phyloP scores from a whole-genome alignment of 352 stramenopile species.

The Globisporangium cylindrosporum region DNA sequence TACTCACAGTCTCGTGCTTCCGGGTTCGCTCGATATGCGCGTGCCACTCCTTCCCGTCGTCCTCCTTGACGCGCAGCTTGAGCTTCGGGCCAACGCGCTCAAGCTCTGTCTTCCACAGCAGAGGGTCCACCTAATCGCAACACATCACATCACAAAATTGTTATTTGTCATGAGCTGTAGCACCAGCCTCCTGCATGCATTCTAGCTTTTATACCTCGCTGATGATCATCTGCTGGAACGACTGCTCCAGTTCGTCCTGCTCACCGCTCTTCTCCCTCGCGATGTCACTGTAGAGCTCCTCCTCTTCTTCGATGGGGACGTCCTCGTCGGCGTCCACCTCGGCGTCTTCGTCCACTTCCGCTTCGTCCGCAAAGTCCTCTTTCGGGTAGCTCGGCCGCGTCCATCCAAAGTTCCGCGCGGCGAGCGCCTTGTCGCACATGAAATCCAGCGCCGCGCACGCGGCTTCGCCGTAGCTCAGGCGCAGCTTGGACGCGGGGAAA shows the following conservation, averaged over 20 bases:
- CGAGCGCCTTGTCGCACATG: conserved; percentile 77
- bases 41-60: conserved; percentile 77
- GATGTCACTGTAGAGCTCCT: conserved; percentile 53
- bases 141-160: background rate
- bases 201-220: conserved; percentile 30
- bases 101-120: conserved; percentile 83
- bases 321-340: conserved; percentile 37
- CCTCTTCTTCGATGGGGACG: conserved; percentile 21
- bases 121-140: conserved; percentile 44
- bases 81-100: conserved; percentile 76
- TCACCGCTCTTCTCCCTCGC: conserved; percentile 40
- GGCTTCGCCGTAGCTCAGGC: conserved; percentile 74
- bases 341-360: conserved; percentile 50
- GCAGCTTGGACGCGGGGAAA: conserved; percentile 76
- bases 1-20: conserved; percentile 54
- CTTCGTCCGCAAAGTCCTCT: conserved; percentile 64
- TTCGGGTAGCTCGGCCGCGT: conserved; percentile 68
- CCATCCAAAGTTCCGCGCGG: conserved; percentile 63
- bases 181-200: background rate
- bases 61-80: conserved; percentile 55
- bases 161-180: background rate
- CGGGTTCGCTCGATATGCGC: conserved; percentile 73
- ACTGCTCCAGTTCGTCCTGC: conserved; percentile 61
- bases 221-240: conserved; percentile 84
- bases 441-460: conserved; percentile 75